Conservation (phyloP, 352 stramenopile species). For the Globisporangium nunn region DNA sequence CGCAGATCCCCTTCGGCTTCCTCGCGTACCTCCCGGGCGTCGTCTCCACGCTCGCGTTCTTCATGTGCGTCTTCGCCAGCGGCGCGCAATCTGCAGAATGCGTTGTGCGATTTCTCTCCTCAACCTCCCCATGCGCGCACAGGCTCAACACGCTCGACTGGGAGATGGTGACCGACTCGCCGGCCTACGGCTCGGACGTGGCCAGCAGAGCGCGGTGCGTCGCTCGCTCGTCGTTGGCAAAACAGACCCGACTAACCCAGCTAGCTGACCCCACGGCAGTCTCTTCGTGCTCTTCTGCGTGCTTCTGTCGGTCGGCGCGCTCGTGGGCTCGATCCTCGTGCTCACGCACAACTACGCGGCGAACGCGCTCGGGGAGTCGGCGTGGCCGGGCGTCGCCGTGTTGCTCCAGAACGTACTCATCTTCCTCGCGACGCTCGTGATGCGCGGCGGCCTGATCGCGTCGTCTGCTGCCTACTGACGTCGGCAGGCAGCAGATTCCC, state of each 20-base stretch:
- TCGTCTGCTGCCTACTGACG: slow-evolving; percentile 11
- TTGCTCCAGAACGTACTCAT: slow-evolving; percentile 60
- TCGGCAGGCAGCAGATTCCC: neutral
- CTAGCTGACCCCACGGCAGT: neutral
- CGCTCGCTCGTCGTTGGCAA: neutral
- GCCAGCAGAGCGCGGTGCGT: slow-evolving; percentile 33
- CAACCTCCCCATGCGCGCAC: neutral
- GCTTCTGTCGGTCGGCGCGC: slow-evolving; percentile 25
- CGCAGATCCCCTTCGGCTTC: slow-evolving; percentile 54
- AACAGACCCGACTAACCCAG: neutral
- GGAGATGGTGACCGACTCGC: slow-evolving; percentile 51
- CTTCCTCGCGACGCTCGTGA: slow-evolving; percentile 47
- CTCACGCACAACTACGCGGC: slow-evolving; percentile 55
- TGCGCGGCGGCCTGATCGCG: slow-evolving; percentile 40
- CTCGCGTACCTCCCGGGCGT: slow-evolving; percentile 51
- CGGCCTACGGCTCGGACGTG: slow-evolving; percentile 36
- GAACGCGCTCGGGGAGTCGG: slow-evolving; percentile 44
- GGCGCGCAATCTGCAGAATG: too few species aligned
- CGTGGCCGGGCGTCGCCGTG: slow-evolving; percentile 49
- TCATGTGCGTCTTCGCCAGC: slow-evolving; percentile 22
- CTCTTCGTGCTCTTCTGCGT: slow-evolving; percentile 52
- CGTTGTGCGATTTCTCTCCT: too few species aligned
- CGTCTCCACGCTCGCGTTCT: slow-evolving; percentile 47
- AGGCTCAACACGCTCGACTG: slow-evolving; percentile 62
- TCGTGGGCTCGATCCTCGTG: slow-evolving; percentile 46